Evolutionary conservation across 345 rosid genomes (phyloP).

Genomic region (Salix viminalis): DNA sequence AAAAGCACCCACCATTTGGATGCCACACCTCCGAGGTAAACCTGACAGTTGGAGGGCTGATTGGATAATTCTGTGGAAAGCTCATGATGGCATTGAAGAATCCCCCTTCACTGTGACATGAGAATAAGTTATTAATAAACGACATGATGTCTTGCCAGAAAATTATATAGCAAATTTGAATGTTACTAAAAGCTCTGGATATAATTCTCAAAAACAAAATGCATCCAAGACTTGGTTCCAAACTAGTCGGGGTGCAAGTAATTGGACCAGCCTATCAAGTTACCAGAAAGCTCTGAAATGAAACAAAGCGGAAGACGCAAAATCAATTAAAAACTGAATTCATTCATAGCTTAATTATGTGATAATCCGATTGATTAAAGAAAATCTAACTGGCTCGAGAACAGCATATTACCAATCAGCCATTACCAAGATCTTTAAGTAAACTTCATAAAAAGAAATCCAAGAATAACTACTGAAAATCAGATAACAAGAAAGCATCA

Average conservation of each 20-base stretch:
- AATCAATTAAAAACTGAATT: neutral
- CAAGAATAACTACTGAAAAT: neutral
- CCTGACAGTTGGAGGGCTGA: constrained; percentile 84
- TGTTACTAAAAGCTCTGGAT: neutral
- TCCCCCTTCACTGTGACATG: constrained; percentile 82
- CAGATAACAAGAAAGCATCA: neutral
- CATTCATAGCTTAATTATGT: neutral
- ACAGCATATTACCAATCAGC: neutral
- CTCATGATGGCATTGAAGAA: constrained; percentile 91
- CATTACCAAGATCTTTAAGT: neutral
- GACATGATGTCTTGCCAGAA: neutral
- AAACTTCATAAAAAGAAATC: neutral
- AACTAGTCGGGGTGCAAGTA: neutral
- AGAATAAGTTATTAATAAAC: neutral
- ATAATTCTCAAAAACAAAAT: neutral
- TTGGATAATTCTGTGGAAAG: constrained; percentile 88
- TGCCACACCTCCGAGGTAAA: constrained; percentile 97
- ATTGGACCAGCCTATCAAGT: neutral
- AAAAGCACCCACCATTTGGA: constrained; percentile 66
- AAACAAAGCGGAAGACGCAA: neutral
- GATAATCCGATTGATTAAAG: neutral
- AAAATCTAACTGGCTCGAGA: neutral
- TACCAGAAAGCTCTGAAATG: neutral
- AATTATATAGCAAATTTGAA: neutral
- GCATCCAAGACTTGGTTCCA: neutral